Evolutionary conservation across 352 stramenopile genomes (phyloP).

Genomic region (Thalassiosira oceanica): DNA sequence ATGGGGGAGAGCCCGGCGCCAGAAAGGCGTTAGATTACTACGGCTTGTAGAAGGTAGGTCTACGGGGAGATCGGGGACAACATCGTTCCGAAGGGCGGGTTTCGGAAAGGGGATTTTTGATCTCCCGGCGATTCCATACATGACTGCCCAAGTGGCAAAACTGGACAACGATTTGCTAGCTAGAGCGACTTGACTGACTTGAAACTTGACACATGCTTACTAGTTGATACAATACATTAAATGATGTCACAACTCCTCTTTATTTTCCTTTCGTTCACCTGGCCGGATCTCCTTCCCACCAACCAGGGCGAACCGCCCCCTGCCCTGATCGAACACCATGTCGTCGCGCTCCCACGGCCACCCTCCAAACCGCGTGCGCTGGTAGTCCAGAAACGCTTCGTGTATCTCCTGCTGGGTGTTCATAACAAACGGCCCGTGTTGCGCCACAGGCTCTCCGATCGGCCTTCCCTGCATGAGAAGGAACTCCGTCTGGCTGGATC

Average conservation of each 20-base stretch:
- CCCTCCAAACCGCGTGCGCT: slow-evolving; percentile 72
- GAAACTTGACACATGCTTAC: too few species aligned
- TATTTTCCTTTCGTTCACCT: too few species aligned
- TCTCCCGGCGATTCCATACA: too few species aligned
- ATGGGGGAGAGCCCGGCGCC: not conserved
- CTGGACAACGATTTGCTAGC: too few species aligned
- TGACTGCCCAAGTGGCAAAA: too few species aligned
- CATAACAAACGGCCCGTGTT: slow-evolving; percentile 81
- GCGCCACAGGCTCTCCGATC: slow-evolving; percentile 67
- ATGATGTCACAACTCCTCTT: too few species aligned
- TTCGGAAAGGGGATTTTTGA: too few species aligned
- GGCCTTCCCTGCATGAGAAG: slow-evolving; percentile 70
- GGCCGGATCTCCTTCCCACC: slow-evolving; percentile 46
- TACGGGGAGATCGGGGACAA: too few species aligned
- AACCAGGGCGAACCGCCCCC: slow-evolving; percentile 58
- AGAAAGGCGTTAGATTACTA: not conserved
- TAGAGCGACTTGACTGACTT: too few species aligned
- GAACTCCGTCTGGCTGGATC: slow-evolving; percentile 66
- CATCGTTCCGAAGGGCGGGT: too few species aligned
- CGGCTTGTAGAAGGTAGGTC: not conserved
- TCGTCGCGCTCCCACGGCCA: slow-evolving; percentile 77
- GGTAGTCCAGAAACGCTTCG: slow-evolving; percentile 78
- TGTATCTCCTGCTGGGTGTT: slow-evolving; percentile 73
- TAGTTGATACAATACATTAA: too few species aligned
- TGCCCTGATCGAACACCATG: slow-evolving; percentile 56